These are phyloP conservation scores for Lentinula boryana DNA, from an alignment of 768 basidiomycete species.

Conservation along the genomic window DNA sequence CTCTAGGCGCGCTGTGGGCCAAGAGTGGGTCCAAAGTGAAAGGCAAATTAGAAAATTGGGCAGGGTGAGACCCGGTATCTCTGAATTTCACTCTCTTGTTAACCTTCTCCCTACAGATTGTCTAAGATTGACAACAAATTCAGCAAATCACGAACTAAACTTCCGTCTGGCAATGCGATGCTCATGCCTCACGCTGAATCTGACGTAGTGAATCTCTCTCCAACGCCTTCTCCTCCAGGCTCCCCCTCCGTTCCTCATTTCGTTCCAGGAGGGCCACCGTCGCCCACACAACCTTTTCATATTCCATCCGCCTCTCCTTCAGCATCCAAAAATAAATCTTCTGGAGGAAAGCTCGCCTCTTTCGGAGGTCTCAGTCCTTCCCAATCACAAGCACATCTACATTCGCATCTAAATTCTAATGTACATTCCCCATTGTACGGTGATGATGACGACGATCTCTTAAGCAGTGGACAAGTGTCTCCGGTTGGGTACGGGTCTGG, in stretches of 20 bases:
- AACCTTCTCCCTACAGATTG: constrained; percentile 2
- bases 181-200: background rate
- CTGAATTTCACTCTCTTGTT: background rate
- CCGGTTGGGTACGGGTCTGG: constrained; percentile 47
- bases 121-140: constrained; percentile 13
- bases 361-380: background rate
- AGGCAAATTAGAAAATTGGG: constrained; percentile 43
- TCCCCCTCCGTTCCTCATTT: constrained; percentile 1
- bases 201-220: background rate
- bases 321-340: background rate
- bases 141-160: constrained; percentile 16
- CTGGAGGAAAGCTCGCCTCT: background rate
- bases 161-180: background rate
- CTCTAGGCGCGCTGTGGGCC: constrained; percentile 19
- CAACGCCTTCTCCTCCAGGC: background rate
- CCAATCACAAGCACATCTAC: background rate
- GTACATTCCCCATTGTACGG: constrained; percentile 5
- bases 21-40: constrained; percentile 34
- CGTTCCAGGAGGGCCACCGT: background rate
- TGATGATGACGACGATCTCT: constrained; percentile 58
- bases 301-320: background rate
- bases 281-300: background rate
- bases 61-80: constrained; percentile 28
- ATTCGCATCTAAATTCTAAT: background rate
- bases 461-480: constrained; percentile 76